These are phyloP conservation scores for Tuber magnatum DNA, from an alignment of 495 filamentous ascomycete genomes.

Conservation along the genomic window DNA sequence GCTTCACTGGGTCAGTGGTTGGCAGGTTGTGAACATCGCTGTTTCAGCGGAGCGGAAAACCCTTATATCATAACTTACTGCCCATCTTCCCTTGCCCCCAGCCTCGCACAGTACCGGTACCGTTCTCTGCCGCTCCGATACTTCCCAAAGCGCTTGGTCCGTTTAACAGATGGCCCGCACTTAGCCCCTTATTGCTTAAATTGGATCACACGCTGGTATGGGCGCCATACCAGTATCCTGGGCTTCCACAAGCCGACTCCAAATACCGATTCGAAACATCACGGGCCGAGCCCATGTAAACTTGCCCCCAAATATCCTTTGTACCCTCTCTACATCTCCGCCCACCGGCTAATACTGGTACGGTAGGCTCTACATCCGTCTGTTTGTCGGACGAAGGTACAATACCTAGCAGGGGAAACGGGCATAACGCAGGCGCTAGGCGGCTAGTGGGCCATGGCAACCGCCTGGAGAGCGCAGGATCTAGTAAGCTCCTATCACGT, in stretches of 20 bases:
- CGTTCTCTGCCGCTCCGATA: neutral
- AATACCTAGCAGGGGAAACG: neutral
- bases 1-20: too few relatives aligned
- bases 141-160: neutral
- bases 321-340: neutral
- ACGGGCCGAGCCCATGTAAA: neutral
- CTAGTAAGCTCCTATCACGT: neutral
- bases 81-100: too few relatives aligned
- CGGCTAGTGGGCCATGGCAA: neutral
- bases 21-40: too few relatives aligned
- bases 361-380: neutral
- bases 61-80: too few relatives aligned
- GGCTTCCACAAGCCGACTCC: neutral
- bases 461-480: neutral
- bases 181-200: neutral
- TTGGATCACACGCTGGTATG: neutral
- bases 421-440: neutral
- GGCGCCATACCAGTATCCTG: neutral
- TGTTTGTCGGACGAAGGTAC: neutral
- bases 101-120: too few relatives aligned
- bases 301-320: neutral
- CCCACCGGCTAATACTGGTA: neutral
- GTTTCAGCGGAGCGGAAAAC: too few relatives aligned
- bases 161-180: neutral
- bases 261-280: neutral